Conservation (phyloP, 108 stramenopile species). For the Skeletonema tropicum region DNA sequence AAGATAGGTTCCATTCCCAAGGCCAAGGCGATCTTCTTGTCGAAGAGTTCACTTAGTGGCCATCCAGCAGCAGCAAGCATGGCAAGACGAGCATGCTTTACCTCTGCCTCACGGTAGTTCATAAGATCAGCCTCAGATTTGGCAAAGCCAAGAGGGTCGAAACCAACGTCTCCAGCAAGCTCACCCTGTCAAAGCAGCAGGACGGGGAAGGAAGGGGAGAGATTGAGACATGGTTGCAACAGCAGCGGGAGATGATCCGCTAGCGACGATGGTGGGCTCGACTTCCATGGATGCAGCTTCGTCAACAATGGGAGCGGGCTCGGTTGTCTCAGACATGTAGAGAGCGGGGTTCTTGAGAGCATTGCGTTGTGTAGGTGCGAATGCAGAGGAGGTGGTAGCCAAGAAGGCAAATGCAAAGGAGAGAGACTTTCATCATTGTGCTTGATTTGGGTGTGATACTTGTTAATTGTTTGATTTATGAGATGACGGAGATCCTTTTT, state of each 20-base stretch:
- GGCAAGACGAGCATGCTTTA: slow-evolving; percentile 92
- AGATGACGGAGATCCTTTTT: too few species aligned
- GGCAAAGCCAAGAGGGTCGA: slow-evolving; percentile 90
- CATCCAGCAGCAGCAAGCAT: slow-evolving; percentile 93
- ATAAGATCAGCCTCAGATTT: slow-evolving; percentile 52
- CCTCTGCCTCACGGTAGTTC: slow-evolving; percentile 81
- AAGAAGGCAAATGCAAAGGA: slow-evolving; percentile 56
- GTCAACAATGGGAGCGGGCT: not conserved
- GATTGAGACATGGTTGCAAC: slow-evolving; percentile 58
- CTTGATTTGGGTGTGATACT: not conserved
- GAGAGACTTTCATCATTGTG: slow-evolving; percentile 68
- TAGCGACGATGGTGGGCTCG: slow-evolving; percentile 11
- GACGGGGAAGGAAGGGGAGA: slow-evolving; percentile 79
- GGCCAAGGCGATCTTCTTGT: slow-evolving; percentile 72
- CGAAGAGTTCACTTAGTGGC: slow-evolving; percentile 82
- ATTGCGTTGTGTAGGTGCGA: slow-evolving; percentile 48
- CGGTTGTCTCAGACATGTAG: slow-evolving; percentile 8
- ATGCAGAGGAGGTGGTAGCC: slow-evolving; percentile 54
- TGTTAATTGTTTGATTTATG: too few species aligned
- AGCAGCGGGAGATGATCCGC: slow-evolving; percentile 15
- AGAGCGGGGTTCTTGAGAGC: slow-evolving; percentile 1
- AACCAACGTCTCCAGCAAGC: slow-evolving; percentile 89
- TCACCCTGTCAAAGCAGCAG: slow-evolving; percentile 68
- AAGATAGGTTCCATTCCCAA: slow-evolving; percentile 59
- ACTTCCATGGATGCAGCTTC: not conserved